Evolutionary conservation across 176 grass and related monocot genomes (phyloP).

Genomic region (Cocos nucifera): DNA sequence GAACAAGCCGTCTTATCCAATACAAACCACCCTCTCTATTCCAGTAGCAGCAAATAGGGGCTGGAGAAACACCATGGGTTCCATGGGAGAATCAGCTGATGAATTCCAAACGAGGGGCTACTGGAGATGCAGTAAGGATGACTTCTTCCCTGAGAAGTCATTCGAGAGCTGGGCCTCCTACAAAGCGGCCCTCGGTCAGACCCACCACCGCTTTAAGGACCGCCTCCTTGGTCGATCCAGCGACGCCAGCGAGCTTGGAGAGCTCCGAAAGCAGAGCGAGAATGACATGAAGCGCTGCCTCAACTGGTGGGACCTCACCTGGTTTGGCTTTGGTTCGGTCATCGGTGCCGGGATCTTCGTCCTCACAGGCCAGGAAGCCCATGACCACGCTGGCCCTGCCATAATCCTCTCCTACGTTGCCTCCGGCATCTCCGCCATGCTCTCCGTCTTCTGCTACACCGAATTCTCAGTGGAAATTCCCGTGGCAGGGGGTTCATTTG

Average conservation of each 20-base stretch:
- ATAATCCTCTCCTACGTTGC: slow-evolving; percentile 75
- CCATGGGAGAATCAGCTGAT: too few species aligned
- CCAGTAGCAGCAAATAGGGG: too few species aligned
- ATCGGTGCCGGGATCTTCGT: slow-evolving; percentile 94
- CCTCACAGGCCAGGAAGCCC: slow-evolving; percentile 72
- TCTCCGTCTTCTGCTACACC: slow-evolving; percentile 94
- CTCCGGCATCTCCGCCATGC: slow-evolving; percentile 77
- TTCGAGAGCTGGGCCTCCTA: slow-evolving; percentile 75
- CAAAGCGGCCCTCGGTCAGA: slow-evolving; percentile 31
- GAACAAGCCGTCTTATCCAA: too few species aligned
- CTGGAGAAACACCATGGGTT: too few species aligned
- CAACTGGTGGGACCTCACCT: slow-evolving; percentile 94
- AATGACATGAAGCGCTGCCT: slow-evolving; percentile 86
- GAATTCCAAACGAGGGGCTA: slow-evolving; percentile 23
- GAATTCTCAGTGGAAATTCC: slow-evolving; percentile 95
- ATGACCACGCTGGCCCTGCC: slow-evolving; percentile 73
- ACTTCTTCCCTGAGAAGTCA: slow-evolving; percentile 94
- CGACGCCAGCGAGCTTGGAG: slow-evolving; percentile 49
- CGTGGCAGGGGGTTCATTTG: slow-evolving; percentile 66
- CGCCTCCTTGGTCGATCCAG: slow-evolving; percentile 57
- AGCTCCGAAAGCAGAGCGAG: slow-evolving; percentile 63
- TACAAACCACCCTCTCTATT: too few species aligned
- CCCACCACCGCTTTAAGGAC: slow-evolving; percentile 39
- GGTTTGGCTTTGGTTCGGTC: slow-evolving; percentile 89
- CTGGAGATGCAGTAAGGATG: slow-evolving; percentile 74